A percentile compares a stretch with the other conserved stretches of the same genome.
phyloP scores from a whole-genome alignment of 768 basidiomycete genomes.

The Wakefieldia striispora region DNA sequence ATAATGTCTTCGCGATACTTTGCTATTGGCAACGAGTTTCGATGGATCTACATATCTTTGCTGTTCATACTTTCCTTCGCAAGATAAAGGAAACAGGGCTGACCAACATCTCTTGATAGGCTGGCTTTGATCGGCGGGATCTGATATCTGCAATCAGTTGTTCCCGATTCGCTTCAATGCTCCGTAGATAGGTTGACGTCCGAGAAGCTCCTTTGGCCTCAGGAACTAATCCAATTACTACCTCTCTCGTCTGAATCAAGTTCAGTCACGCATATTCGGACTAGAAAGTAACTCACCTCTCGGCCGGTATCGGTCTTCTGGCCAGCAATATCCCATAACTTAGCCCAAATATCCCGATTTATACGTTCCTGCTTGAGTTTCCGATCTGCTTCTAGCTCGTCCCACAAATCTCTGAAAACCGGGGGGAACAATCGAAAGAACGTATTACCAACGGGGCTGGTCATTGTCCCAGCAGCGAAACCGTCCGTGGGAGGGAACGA shows the following conservation, averaged over 20 bases:
- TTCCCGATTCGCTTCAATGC: conserved; percentile 35
- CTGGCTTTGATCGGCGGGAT: conserved; percentile 55
- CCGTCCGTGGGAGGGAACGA: conserved; percentile 63
- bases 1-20: conserved; percentile 74
- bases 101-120: conserved; percentile 90
- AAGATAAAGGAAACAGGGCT: conserved; percentile 26
- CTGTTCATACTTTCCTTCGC: background rate
- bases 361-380: conserved; percentile 57
- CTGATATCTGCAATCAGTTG: conserved; percentile 58
- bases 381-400: conserved; percentile 71
- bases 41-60: conserved; percentile 50
- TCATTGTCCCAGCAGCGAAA: conserved; percentile 53
- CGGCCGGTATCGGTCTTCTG: conserved; percentile 46
- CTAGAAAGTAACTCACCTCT: conserved; percentile 38
- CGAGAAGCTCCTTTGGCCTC: conserved; percentile 18
- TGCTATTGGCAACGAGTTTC: conserved; percentile 84
- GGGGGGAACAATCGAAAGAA: conserved; percentile 81
- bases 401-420: conserved; percentile 87
- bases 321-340: conserved; percentile 60
- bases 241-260: conserved; percentile 16
- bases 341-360: conserved; percentile 73
- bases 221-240: conserved; percentile 15
- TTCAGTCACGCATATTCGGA: background rate
- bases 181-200: conserved; percentile 4
- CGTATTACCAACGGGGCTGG: conserved; percentile 48